Evolutionary conservation across 2,329 filamentous ascomycete species (phyloP).

Genomic region (Leptographium flavum): DNA sequence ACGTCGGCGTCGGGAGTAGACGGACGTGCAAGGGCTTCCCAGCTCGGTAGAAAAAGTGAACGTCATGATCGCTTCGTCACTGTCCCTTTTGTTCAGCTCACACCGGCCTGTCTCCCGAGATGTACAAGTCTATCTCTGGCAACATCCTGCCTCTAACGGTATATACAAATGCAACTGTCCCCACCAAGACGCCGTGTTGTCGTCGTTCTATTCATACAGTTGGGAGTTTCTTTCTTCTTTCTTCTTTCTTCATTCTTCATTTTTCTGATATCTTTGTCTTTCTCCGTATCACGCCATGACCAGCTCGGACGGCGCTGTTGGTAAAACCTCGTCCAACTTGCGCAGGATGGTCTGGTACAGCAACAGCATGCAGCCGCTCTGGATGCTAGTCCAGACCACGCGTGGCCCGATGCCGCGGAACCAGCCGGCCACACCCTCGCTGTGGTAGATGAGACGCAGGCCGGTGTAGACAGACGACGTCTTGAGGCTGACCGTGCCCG

Average conservation of each 20-base stretch:
- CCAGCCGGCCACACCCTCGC: conserved; percentile 78
- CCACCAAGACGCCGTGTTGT: too few species aligned
- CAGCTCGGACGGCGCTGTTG: conserved; percentile 11
- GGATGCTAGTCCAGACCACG: conserved; percentile 92
- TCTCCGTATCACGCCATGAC: background rate
- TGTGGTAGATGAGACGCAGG: conserved; percentile 73
- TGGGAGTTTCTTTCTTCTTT: too few species aligned
- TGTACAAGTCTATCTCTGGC: too few species aligned
- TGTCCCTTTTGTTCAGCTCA: background rate
- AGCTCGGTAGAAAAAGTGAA: background rate
- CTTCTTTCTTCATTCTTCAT: too few species aligned
- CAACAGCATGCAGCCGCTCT: conserved; percentile 93
- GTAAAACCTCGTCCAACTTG: conserved; percentile 47
- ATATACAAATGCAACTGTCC: too few species aligned
- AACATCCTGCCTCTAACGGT: too few species aligned
- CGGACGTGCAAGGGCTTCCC: background rate
- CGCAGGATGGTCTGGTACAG: conserved; percentile 81
- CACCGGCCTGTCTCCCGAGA: too few species aligned
- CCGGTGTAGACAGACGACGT: conserved; percentile 83
- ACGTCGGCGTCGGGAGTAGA: background rate
- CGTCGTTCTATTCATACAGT: too few species aligned
- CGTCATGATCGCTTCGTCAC: background rate
- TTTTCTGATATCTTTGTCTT: too few species aligned
- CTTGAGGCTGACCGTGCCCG: conserved; percentile 66
- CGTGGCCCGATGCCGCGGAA: conserved; percentile 90